A percentile compares a stretch with the other conserved stretches of the same genome.
Evolutionary conservation across 306 rosid genomes (phyloP).

Genomic region (Macrotyloma uniflorum): DNA sequence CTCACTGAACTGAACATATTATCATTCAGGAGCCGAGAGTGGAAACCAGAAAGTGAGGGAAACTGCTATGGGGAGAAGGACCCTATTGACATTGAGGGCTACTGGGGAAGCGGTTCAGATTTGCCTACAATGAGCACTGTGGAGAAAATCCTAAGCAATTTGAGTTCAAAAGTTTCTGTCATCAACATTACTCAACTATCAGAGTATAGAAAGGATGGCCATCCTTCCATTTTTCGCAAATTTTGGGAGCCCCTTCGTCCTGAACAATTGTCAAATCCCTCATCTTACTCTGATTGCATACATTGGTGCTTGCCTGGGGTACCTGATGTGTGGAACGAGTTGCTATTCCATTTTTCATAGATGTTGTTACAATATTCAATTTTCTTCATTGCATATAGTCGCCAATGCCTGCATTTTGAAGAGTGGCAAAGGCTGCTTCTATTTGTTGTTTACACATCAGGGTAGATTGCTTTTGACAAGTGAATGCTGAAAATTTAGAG

Average conservation of each 20-base stretch:
- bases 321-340: slow-evolving; percentile 95
- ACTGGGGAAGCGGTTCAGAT: slow-evolving; percentile 99
- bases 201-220: slow-evolving; percentile 91
- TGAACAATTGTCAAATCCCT: slow-evolving; percentile 72
- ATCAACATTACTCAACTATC: slow-evolving; percentile 91
- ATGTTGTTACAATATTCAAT: neutral
- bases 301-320: slow-evolving; percentile 99
- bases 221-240: slow-evolving; percentile 89
- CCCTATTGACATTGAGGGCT: slow-evolving; percentile 67
- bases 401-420: slow-evolving; percentile 5
- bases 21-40: slow-evolving; percentile 82
- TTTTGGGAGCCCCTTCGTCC: slow-evolving; percentile 88
- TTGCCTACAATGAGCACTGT: slow-evolving; percentile 72
- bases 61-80: slow-evolving; percentile 77
- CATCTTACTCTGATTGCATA: slow-evolving; percentile 91
- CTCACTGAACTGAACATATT: slow-evolving; percentile 26
- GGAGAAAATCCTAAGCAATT: slow-evolving; percentile 61
- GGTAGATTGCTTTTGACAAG: neutral
- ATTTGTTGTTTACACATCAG: neutral
- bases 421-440: slow-evolving; percentile 21
- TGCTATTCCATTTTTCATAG: slow-evolving; percentile 74
- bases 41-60: slow-evolving; percentile 74
- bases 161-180: slow-evolving; percentile 74
- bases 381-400: slow-evolving; percentile 20
- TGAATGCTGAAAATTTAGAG: slow-evolving; percentile 4